Conservation (phyloP, 768 basidiomycete genomes). For the Cystofilobasidium macerans region DNA sequence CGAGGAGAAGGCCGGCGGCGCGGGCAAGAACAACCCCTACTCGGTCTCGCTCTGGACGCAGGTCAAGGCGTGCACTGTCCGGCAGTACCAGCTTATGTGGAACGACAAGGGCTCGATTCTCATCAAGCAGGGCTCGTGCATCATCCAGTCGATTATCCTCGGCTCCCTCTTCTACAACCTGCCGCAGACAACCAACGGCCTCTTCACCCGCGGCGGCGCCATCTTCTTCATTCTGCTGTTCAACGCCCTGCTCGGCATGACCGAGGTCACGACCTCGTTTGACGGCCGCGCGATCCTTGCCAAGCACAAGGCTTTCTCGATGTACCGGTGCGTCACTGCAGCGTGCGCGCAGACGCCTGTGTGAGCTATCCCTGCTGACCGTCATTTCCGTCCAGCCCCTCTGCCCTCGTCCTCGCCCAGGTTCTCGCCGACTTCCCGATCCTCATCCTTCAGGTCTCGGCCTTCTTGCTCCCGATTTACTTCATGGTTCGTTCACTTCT, state of each 20-base stretch:
- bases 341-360: background rate
- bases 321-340: slow-evolving; percentile 36
- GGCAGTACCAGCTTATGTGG: slow-evolving; percentile 56
- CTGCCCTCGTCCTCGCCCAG: slow-evolving; percentile 39
- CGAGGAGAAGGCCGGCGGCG: slow-evolving; percentile 65
- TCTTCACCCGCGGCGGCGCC: slow-evolving; percentile 76
- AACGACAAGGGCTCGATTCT: slow-evolving; percentile 61
- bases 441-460: slow-evolving; percentile 39
- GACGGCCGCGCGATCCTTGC: slow-evolving; percentile 57
- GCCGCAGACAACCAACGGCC: slow-evolving; percentile 61
- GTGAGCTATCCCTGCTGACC: background rate
- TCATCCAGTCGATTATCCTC: slow-evolving; percentile 54
- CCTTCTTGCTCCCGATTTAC: slow-evolving; percentile 40
- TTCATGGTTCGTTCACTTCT: too few relatives aligned
- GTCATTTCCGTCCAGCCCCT: slow-evolving; percentile 28
- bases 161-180: slow-evolving; percentile 66
- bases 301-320: slow-evolving; percentile 42
- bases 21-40: slow-evolving; percentile 66
- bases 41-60: slow-evolving; percentile 50
- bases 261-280: slow-evolving; percentile 36
- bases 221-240: slow-evolving; percentile 50
- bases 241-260: slow-evolving; percentile 29
- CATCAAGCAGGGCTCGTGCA: slow-evolving; percentile 35
- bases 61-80: slow-evolving; percentile 54
- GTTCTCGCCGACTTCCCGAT: slow-evolving; percentile 41